Base-by-base conservation (phyloP, 495 filamentous ascomycete genomes). In the Lepraria neglecta region DNA sequence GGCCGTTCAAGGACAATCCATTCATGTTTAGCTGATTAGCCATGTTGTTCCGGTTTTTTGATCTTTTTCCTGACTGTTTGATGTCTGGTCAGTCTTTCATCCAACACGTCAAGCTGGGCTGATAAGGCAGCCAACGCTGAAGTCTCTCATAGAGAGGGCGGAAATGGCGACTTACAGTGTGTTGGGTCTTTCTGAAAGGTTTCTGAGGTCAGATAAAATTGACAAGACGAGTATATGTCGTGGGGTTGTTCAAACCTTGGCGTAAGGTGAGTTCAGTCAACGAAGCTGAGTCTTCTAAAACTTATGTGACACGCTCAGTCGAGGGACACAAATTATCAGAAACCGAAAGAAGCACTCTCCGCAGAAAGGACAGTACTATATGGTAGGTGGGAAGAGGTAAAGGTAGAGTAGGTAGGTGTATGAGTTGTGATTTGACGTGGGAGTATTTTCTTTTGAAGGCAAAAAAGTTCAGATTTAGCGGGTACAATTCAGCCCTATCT, bases 11-110 rank as follows among this genome's bases (percentile, higher is more conserved):
- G 72, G 80, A 87, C 70, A 96, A 80, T 72, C 87, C 86, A 74
- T 82, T 84, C 88, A 97, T 92, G 74, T 91, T 90, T 67, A 98
- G 84, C 78, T 95, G 86, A 75, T 96, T 91, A 75, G 94, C 92
- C 94, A 97, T 97, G 67, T 73, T 85, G 33, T 28, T 44, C 24
- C 30, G 38, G 28, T 33, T 12, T 14, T 56, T 46, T 5, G 30
- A 48, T 55, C 10, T 21, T 38, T 2, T 40, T 12, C 30, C 30
- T 38, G 19, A 40, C 51, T 61, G 30, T 48, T 19, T n/a, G 6
- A 9, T 27, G 21, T 56, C 19, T 53, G 51, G 31, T 28, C 14
- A 33, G 12, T 21, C 27, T 40, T 46, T 17, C 11, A 28, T 50
- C 3, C 35, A 17, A 48, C 4, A 38, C 3, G 27, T 61, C 48